Percentiles rank a stretch among this genome's conserved stretches.
Evolutionary conservation across 305 asterid species (phyloP).

Genomic region (Stenogyne calaminthoides): DNA sequence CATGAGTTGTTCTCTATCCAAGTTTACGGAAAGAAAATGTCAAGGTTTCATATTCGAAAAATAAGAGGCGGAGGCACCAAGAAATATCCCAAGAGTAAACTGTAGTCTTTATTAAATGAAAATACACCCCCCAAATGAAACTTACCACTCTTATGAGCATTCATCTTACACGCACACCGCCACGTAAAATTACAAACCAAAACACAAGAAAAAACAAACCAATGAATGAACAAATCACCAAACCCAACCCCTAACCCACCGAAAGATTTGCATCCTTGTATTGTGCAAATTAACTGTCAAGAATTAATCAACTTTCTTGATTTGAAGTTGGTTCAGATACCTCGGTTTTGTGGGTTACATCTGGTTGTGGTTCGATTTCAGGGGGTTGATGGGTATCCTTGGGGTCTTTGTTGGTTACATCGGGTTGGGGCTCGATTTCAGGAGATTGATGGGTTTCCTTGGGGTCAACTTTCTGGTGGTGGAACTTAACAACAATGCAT

Average conservation of each 20-base stretch:
- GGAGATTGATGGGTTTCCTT: slow-evolving; percentile 28
- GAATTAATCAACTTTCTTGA: slow-evolving; percentile 32
- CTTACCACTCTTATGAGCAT: slow-evolving; percentile 25
- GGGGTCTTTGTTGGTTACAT: too few relatives aligned
- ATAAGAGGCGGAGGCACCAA: background rate
- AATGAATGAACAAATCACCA: slow-evolving; percentile 65
- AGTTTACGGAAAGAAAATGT: background rate
- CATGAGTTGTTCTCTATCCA: background rate
- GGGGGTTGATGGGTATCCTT: background rate
- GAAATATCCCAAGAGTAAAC: background rate
- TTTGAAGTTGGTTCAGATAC: slow-evolving; percentile 1
- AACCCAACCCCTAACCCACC: slow-evolving; percentile 1
- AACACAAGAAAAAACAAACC: slow-evolving; percentile 28
- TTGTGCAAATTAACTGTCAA: slow-evolving; percentile 19
- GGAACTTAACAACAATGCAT: slow-evolving; percentile 90
- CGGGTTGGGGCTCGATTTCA: slow-evolving; percentile 18
- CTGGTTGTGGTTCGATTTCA: slow-evolving; percentile 3
- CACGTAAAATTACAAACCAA: slow-evolving; percentile 26
- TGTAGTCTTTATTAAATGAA: slow-evolving; percentile 20
- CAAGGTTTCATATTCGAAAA: background rate
- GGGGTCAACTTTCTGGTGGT: slow-evolving; percentile 39
- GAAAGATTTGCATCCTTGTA: background rate
- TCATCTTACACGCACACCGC: slow-evolving; percentile 3
- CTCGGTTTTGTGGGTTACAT: slow-evolving; percentile 26
- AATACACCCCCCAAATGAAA: slow-evolving; percentile 8